Evolutionary conservation across 1,139 yeast species (phyloP).

Genomic region (Scheffersomyces quercinus): DNA sequence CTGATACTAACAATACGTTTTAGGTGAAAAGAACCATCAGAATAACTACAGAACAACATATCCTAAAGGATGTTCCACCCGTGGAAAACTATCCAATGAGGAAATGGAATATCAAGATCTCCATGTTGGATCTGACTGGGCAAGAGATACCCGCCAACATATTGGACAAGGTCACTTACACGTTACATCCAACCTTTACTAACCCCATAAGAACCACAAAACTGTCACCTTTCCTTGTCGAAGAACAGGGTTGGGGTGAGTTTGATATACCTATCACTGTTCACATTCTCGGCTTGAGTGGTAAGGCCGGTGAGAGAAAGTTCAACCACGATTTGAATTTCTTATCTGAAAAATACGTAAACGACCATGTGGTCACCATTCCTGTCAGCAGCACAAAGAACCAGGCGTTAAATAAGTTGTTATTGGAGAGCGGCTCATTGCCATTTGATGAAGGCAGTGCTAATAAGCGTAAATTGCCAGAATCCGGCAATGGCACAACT

Average conservation of each 20-base stretch:
- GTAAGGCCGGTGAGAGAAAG: conserved; percentile 86
- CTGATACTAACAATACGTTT: conserved; percentile 8
- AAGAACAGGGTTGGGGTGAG: conserved; percentile 99
- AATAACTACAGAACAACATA: conserved; percentile 83
- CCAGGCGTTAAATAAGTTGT: conserved; percentile 60
- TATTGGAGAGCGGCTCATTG: conserved; percentile 80
- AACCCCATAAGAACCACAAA: conserved; percentile 83
- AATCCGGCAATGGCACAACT: conserved; percentile 18
- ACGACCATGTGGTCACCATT: conserved; percentile 73
- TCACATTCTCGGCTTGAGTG: conserved; percentile 62
- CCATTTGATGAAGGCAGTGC: conserved; percentile 49
- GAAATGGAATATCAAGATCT: conserved; percentile 81
- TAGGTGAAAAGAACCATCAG: conserved; percentile 84
- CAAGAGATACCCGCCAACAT: conserved; percentile 83
- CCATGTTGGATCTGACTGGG: conserved; percentile 76
- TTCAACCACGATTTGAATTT: conserved; percentile 89
- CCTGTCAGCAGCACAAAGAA: conserved; percentile 69
- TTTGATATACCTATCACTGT: conserved; percentile 84
- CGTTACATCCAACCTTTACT: conserved; percentile 91
- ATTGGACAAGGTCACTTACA: conserved; percentile 89
- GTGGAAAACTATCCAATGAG: conserved; percentile 96
- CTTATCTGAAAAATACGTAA: conserved; percentile 69
- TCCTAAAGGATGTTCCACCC: conserved; percentile 81
- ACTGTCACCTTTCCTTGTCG: conserved; percentile 84
- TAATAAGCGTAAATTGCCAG: conserved; percentile 17